phyloP scores from a whole-genome alignment of 2,329 filamentous ascomycete species.

The Colletotrichum tropicicola region DNA sequence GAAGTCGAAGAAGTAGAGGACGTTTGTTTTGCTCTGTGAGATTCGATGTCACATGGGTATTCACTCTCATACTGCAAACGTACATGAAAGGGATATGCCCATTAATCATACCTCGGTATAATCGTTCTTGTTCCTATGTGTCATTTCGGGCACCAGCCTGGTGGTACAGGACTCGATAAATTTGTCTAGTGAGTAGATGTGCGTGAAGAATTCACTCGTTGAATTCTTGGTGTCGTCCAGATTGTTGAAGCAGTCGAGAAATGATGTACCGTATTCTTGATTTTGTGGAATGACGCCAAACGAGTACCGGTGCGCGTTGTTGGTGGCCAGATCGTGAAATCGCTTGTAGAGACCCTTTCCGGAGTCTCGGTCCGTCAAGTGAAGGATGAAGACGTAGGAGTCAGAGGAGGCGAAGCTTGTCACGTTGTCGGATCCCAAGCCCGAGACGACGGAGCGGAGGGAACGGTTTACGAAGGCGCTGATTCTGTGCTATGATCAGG shows the following conservation, averaged over 20 bases:
- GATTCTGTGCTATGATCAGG: not conserved
- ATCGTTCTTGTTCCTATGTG: constrained; percentile 51
- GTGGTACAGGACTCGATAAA: constrained; percentile 48
- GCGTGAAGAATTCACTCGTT: constrained; percentile 41
- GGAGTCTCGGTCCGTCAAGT: constrained; percentile 40
- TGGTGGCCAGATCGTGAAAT: constrained; percentile 43
- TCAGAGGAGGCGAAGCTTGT: constrained; percentile 46
- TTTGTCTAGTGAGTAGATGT: constrained; percentile 41
- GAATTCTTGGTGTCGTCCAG: constrained; percentile 44
- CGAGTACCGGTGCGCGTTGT: constrained; percentile 49
- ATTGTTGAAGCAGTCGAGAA: constrained; percentile 51
- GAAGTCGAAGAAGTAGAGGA: constrained; percentile 41
- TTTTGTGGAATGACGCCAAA: constrained; percentile 44
- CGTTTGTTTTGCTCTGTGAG: not conserved
- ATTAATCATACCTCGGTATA: constrained; percentile 22
- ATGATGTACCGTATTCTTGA: constrained; percentile 26
- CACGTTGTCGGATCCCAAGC: constrained; percentile 4
- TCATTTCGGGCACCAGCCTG: constrained; percentile 53
- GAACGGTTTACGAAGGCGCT: constrained; percentile 8
- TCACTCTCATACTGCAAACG: not conserved
- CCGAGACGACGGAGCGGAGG: constrained; percentile 34
- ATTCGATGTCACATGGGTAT: not conserved
- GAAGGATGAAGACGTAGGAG: constrained; percentile 52
- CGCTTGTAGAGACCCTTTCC: constrained; percentile 36
- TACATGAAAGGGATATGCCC: not conserved